phyloP scores from a whole-genome alignment of 768 basidiomycete species.

The Tubosaeta brunneosetosa region DNA sequence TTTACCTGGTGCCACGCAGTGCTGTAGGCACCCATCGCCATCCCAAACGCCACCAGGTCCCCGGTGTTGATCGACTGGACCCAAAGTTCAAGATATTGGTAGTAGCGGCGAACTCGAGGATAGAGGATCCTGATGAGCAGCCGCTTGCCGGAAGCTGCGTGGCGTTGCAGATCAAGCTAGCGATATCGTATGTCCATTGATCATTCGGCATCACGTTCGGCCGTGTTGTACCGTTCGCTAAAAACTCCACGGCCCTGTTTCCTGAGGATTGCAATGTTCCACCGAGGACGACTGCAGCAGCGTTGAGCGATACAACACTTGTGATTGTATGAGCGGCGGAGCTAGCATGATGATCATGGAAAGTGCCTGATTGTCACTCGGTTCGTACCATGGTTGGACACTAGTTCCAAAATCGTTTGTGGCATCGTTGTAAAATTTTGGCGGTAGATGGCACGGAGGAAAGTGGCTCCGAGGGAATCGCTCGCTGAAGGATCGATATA shows the following conservation, averaged over 20 bases:
- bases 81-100: background rate
- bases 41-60: too few relatives aligned
- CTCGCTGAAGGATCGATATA: slow-evolving; percentile 7
- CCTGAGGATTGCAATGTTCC: slow-evolving; percentile 7
- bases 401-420: rapidly evolving
- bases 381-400: slow-evolving; percentile 5
- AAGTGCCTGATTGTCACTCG: slow-evolving; percentile 6
- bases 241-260: slow-evolving; percentile 9
- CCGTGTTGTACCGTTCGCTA: slow-evolving; percentile 13
- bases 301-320: slow-evolving; percentile 4
- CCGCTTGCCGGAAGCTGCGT: background rate
- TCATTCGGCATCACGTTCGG: slow-evolving; percentile 6
- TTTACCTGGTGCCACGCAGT: slow-evolving; percentile 37
- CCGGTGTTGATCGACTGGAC: too few relatives aligned
- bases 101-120: slow-evolving; percentile 4
- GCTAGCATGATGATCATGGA: background rate
- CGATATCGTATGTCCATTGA: slow-evolving; percentile 18
- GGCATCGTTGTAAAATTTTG: background rate
- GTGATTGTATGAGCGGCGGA: background rate
- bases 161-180: slow-evolving; percentile 11
- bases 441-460: slow-evolving; percentile 12
- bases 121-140: background rate
- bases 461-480: slow-evolving; percentile 2
- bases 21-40: slow-evolving; percentile 7
- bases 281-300: slow-evolving; percentile 5